Evolutionary conservation across 257 asterid genomes (phyloP).

Genomic region (Capsicum chinense): DNA sequence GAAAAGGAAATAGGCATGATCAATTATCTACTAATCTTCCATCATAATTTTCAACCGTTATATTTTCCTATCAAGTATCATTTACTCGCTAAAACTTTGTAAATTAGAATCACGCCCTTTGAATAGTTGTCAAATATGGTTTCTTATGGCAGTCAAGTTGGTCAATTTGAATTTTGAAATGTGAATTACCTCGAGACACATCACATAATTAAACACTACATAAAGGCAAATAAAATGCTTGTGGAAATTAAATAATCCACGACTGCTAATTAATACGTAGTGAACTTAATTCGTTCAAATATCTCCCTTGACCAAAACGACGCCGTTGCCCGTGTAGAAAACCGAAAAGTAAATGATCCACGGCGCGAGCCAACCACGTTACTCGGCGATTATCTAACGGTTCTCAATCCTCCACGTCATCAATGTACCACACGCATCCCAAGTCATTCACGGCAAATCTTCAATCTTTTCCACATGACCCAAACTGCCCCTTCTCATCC

Average conservation of each 20-base stretch:
- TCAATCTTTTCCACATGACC: neutral
- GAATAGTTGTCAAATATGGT: neutral
- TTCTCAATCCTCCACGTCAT: neutral
- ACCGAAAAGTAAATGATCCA: neutral
- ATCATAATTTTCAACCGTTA: too few relatives aligned
- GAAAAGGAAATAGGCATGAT: too few relatives aligned
- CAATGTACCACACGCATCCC: neutral
- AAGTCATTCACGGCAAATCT: neutral
- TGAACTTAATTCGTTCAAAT: neutral
- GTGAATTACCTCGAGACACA: neutral
- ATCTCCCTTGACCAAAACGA: neutral
- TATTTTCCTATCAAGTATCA: too few relatives aligned
- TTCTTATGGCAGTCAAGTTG: neutral
- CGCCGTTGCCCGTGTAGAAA: neutral
- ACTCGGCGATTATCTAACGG: neutral
- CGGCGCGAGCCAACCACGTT: neutral
- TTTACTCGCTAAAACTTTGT: neutral
- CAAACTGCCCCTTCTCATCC: neutral
- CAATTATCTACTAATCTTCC: too few relatives aligned
- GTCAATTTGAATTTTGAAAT: neutral
- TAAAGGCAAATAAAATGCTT: neutral
- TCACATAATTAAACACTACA: neutral
- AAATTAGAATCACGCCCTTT: neutral
- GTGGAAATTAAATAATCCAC: neutral
- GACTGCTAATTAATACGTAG: neutral